phyloP scores from a whole-genome alignment of 2,329 filamentous ascomycete species.

The Pseudocercospora eumusae region DNA sequence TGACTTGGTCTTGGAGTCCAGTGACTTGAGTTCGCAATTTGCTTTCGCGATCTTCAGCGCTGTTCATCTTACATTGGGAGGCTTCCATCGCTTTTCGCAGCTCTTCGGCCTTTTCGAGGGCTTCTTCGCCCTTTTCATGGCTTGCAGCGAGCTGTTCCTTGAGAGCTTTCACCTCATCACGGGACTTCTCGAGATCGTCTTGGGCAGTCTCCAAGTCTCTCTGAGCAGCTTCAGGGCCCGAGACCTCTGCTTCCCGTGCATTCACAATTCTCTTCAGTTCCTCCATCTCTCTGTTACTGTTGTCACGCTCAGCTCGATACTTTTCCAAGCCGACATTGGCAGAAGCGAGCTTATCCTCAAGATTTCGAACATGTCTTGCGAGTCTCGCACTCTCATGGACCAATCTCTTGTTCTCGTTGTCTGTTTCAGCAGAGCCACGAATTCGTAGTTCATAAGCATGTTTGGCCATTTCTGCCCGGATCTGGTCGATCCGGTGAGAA shows the following conservation, averaged over 20 bases:
- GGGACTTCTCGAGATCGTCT: neutral
- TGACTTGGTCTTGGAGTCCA: neutral
- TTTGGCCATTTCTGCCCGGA: slow-evolving; percentile 14
- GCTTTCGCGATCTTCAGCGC: neutral
- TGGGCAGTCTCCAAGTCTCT: neutral
- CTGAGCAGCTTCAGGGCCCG: neutral
- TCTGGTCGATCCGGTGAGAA: neutral
- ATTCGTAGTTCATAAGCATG: slow-evolving; percentile 13
- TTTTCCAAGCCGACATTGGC: slow-evolving; percentile 3
- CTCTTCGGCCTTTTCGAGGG: neutral
- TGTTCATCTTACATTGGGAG: neutral
- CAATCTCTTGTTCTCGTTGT: slow-evolving; percentile 23
- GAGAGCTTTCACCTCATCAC: neutral
- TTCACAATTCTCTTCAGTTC: neutral
- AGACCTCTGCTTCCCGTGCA: neutral
- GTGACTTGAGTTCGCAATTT: neutral
- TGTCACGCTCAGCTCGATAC: neutral
- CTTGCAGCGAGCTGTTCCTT: neutral
- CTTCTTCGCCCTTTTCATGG: neutral
- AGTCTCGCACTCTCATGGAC: slow-evolving; percentile 14
- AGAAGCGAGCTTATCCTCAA: slow-evolving; percentile 13
- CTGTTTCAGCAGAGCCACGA: slow-evolving; percentile 17
- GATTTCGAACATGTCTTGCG: slow-evolving; percentile 8
- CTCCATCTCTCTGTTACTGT: neutral
- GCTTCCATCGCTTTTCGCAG: neutral